phyloP scores from a whole-genome alignment of 768 basidiomycete species.

The Suillus alpinus region DNA sequence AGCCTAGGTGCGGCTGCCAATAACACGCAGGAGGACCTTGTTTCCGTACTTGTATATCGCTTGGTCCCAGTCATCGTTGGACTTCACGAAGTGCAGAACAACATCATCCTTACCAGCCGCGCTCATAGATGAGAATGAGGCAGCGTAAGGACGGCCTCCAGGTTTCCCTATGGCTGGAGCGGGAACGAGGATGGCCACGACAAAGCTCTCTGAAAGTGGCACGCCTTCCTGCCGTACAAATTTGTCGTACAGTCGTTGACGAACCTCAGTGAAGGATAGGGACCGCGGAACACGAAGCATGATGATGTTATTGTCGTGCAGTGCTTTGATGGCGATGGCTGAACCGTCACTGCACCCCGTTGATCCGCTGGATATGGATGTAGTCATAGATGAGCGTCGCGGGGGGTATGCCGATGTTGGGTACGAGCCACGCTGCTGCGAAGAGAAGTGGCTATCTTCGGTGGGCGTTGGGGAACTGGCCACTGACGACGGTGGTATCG shows the following conservation, averaged over 20 bases:
- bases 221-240: conserved; percentile 61
- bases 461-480: conserved; percentile 21
- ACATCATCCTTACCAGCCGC: conserved; percentile 20
- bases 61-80: conserved; percentile 60
- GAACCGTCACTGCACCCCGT: conserved; percentile 24
- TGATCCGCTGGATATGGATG: conserved; percentile 38
- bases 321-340: conserved; percentile 60
- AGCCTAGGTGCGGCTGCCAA: conserved; percentile 26
- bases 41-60: conserved; percentile 40
- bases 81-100: conserved; percentile 45
- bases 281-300: conserved; percentile 53
- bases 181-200: conserved; percentile 51
- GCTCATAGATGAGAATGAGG: conserved; percentile 34
- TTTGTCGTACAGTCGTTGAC: conserved; percentile 59
- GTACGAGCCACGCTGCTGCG: conserved; percentile 7
- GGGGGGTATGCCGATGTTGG: conserved; percentile 10
- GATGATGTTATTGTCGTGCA: conserved; percentile 58
- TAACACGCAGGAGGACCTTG: conserved; percentile 59
- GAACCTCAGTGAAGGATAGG: conserved; percentile 50
- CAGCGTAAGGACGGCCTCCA: conserved; percentile 26
- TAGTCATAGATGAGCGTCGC: conserved; percentile 27
- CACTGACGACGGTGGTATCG: conserved; percentile 15
- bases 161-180: conserved; percentile 14
- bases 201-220: conserved; percentile 52
- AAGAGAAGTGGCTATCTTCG: conserved; percentile 5